Base-by-base conservation (phyloP, 2,329 filamentous ascomycete species). In the Ceratocystis albifundus region DNA sequence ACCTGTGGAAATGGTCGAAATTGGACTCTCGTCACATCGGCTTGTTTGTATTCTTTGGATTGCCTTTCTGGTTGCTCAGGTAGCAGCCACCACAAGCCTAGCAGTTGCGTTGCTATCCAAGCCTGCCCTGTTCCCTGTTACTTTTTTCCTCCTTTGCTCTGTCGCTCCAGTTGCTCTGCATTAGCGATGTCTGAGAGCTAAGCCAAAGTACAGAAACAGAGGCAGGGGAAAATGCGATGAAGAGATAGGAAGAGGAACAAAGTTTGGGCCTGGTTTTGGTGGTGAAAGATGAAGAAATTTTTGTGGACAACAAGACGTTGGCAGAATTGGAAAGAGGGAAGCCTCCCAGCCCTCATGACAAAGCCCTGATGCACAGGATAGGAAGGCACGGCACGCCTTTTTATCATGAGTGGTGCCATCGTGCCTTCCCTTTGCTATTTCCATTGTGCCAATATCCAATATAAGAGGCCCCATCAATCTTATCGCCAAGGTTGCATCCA, bases 401-500 rank as follows among this genome's bases (percentile, higher is more conserved):
- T 59, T 32, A 59, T 59, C 55, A 59, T 59, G 55, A 59, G 25
- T 4, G 4, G 17, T 59, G 28, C 28, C 48, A 10, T 53, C 48
- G 50, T 28, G 22, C 22, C 53, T 36, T 59, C 30, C 55, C 55
- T 59, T 59, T 8, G 25, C 3, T 30, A n/a, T 8, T 30, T 8
- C n/a, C 32, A 59, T 59, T 59, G 55, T 59, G 55, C 55, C 15
- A 59, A 59, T 59, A 36, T 59, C 55, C 28, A 59, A 59, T 59
- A 36, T 59, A 36, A 30, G 53, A 36, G 36, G 28, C 22, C 17
- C 17, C 28, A 59, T 59, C 55, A 32, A 59, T 59, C 30, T 59
- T 32, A 15, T 59, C 55, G 17, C 55, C 55, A 59, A 28, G 55
- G 55, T 59, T 59, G 28, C 55, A 59, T 59, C 55, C 55, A 36